phyloP scores from a whole-genome alignment of 1,139 yeast genomes.

The Geotrichum klebahnii region DNA sequence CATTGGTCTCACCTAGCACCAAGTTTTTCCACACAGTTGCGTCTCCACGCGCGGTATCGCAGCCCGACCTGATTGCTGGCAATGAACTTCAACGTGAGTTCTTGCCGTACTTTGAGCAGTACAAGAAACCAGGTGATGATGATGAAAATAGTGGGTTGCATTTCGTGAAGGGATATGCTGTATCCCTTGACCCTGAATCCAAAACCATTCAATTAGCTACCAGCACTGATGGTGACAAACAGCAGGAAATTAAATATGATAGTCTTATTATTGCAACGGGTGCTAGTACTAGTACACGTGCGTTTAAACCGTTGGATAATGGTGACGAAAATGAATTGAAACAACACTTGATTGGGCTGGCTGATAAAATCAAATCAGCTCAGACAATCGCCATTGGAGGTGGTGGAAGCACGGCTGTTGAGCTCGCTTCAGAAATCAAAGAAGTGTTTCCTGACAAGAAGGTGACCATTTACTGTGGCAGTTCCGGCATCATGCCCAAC shows the following conservation, averaged over 20 bases:
- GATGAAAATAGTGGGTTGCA: slow-evolving; percentile 4
- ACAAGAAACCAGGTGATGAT: too few species aligned
- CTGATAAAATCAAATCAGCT: slow-evolving; percentile 69
- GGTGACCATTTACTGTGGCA: slow-evolving; percentile 30
- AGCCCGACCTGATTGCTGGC: slow-evolving; percentile 25
- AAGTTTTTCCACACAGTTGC: slow-evolving; percentile 27
- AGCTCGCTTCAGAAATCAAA: slow-evolving; percentile 67
- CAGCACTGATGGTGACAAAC: slow-evolving; percentile 37
- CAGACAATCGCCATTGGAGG: slow-evolving; percentile 78
- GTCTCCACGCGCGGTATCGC: slow-evolving; percentile 31
- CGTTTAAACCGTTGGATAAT: slow-evolving; percentile 61
- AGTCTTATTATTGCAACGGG: slow-evolving; percentile 80
- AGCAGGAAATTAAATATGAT: slow-evolving; percentile 51
- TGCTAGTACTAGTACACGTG: slow-evolving; percentile 61
- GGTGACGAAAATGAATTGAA: slow-evolving; percentile 77
- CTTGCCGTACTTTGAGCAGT: slow-evolving; percentile 22
- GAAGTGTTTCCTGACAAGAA: slow-evolving; percentile 26
- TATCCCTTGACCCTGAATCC: slow-evolving; percentile 30
- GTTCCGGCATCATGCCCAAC: slow-evolving; percentile 26
- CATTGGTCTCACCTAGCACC: slow-evolving; percentile 25
- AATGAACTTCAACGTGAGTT: slow-evolving; percentile 23
- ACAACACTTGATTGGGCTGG: slow-evolving; percentile 43
- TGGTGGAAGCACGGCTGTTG: slow-evolving; percentile 93
- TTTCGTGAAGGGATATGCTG: slow-evolving; percentile 37
- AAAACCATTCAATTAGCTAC: slow-evolving; percentile 27